Base-by-base conservation (phyloP, 129 eudicot species). In the Pulicaria dysenterica region DNA sequence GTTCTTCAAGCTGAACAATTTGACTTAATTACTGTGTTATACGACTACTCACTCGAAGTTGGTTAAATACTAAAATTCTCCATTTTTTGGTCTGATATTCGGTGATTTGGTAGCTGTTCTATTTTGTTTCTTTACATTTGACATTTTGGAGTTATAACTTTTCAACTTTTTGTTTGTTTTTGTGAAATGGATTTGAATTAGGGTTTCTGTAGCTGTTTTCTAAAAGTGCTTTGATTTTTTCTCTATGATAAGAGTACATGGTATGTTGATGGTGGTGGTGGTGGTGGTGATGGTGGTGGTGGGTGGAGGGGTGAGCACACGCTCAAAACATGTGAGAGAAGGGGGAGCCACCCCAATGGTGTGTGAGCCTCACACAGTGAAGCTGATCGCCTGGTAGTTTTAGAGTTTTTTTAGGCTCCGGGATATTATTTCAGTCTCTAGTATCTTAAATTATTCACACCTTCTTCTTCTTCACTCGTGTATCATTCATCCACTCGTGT, bases 121-220 rank as follows among this genome's bases (percentile, higher is more conserved):
- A 37, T 58, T 17, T 60, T 36, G 60, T 8, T 45, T 38, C 41
- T 34, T 46, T 40, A 3, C n/a, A 24, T 54, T 43, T 45, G 42
- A 72, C 9, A 7, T 24, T 45, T 56, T 34, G 12, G 24, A 3
- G 36, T 15, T 51, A 8, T 14, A n/a, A 38, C 7, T n/a, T 50
- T 62, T 11, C 10, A 40, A 17, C 6, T 74, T 60, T 3, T 24
- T 5, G 39, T 61, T 17, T 39, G 5, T 40, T 13, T 41, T 50
- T 9, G 5, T 45, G 6, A 9, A 13, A 43, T n/a, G 37, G 73
- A 47, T 17, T 76, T 47, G 65, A 58, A 51, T 61, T 77, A 60
- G 48, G 58, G 72, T 68, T 76, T 67, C 17, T 76, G 43, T 57
- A 56, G 45, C 42, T 44, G 44, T 66, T 75, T 67, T 19, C 7